These are phyloP conservation scores for Wolfiporia cocos DNA, from an alignment of 1,284 basidiomycete species.

Conservation along the genomic window DNA sequence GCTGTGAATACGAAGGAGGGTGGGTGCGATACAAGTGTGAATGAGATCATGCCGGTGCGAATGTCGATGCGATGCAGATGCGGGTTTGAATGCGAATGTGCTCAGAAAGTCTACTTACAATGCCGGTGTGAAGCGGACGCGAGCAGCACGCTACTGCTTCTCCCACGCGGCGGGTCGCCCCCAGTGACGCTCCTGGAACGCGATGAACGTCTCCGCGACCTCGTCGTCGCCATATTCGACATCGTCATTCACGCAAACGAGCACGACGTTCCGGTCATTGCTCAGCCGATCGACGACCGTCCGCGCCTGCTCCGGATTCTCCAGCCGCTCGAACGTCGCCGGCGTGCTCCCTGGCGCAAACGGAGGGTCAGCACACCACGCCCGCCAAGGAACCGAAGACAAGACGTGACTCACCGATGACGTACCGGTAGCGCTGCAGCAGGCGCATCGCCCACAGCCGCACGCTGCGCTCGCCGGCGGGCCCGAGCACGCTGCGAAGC, in stretches of 20 bases:
- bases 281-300: constrained; percentile 11
- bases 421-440: constrained; percentile 38
- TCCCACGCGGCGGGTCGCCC: constrained; percentile 20
- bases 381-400: not conserved
- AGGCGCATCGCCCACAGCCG: constrained; percentile 34
- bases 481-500: not conserved
- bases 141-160: constrained; percentile 1
- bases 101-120: too few species aligned
- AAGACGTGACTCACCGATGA: constrained; percentile 15
- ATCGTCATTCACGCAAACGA: constrained; percentile 27
- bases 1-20: too few species aligned
- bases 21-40: too few species aligned
- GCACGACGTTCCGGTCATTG: constrained; percentile 13
- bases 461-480: constrained; percentile 22
- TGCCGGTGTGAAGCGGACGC: too few species aligned
- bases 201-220: constrained; percentile 13
- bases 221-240: constrained; percentile 14
- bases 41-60: too few species aligned
- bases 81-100: too few species aligned
- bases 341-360: constrained; percentile 13
- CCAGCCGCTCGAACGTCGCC: constrained; percentile 18
- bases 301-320: constrained; percentile 12
- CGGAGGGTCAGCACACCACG: not conserved
- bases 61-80: too few species aligned
- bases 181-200: constrained; percentile 20